Base-by-base conservation (phyloP, 257 asterid species). In the Sherardia arvensis region DNA sequence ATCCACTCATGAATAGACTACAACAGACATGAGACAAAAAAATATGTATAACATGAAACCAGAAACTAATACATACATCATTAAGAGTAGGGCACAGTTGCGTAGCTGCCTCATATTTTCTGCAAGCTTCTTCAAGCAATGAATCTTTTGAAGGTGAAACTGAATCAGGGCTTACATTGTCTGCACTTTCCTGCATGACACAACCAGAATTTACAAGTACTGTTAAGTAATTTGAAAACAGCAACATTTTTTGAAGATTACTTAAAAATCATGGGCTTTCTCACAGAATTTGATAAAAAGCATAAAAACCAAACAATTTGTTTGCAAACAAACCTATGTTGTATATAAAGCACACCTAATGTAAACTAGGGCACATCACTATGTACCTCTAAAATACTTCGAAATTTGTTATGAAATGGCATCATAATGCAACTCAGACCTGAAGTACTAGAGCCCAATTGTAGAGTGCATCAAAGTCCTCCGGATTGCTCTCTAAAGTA, bases 381-480 rank as follows among this genome's bases (percentile, higher is more conserved):
- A 26, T 64, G 14, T 22, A 29, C 36, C 20, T n/a, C 22, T n/a
- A 32, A 23, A 64, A 29, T 7, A 32, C 12, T 22, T 22, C 9
- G 22, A 27, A 56, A 75, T 23, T 26, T 36, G 10, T 48, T 26
- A 11, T n/a, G 51, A 58, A 48, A 30, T 47, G 43, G 48, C 57
- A 59, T 33, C 38, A 21, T 53, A 2, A 61, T 73, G 72, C 72
- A 64, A 32, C 20, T 62, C 83, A 64, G 65, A 87, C 99, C 97
- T 93, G 97, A 80, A 93, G 97, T 76, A 93, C 96, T 71, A 93
- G 80, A 29, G 97, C 99, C 99, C 99, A 93, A 74, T 90, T 93
- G 76, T 93, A 93, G 77, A 93, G 84, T 25, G 99, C 99, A 78
- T 93, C 97, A 75, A 80, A 87, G 77, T 93, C 99, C 17, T 80